Evolutionary conservation across 345 rosid species (phyloP), one percentile per base, ranked within the genome.

Genomic region (Linum tenue): DNA sequence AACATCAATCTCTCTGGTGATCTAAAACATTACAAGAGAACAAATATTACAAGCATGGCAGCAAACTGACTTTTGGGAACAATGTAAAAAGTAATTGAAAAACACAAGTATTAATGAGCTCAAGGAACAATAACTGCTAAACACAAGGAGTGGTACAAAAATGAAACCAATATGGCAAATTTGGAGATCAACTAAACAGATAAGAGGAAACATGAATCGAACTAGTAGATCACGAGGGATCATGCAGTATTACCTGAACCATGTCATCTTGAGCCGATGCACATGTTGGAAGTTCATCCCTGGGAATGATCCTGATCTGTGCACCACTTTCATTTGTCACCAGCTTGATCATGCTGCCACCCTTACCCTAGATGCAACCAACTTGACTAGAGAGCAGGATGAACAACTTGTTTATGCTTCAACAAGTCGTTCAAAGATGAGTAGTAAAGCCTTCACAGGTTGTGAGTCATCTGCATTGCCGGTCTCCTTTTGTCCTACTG

Each of bases 301-400:
- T 80, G 0, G 90, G 83, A 73, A 86, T 82, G 70, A 88, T 73
- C 22, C 78, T 84, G 71, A 88, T 80, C 44, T 88, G 82, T 37
- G 91, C 86, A 60, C 91, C 85, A 76, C 91, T 86, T 58, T 81
- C 84, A 35, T 82, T 60, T 31, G 79, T 63, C 81, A 79, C 82
- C 77, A 78, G 84, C 79, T 86, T 81, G 62, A 84, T 79, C 72
- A 81, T 78, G 40, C 79, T 77, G 55, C 96, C 91, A 65, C 80
- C 91, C 74, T 83, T 84, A 42, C 89, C 91, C 75, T 82, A 71
- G 68, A 88, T 73, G 73, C 86, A 78, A 50, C 86, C 84, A 70
- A 86, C 86, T 76, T 88, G 87, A 79, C 71, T 73, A 16, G 85
- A 78, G 58, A 70, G 77, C 68, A 84, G 81, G 59, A 86, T 84